These are phyloP conservation scores for Jaltomata sinuosa DNA, from an alignment of 257 asterid species.

Conservation along the genomic window DNA sequence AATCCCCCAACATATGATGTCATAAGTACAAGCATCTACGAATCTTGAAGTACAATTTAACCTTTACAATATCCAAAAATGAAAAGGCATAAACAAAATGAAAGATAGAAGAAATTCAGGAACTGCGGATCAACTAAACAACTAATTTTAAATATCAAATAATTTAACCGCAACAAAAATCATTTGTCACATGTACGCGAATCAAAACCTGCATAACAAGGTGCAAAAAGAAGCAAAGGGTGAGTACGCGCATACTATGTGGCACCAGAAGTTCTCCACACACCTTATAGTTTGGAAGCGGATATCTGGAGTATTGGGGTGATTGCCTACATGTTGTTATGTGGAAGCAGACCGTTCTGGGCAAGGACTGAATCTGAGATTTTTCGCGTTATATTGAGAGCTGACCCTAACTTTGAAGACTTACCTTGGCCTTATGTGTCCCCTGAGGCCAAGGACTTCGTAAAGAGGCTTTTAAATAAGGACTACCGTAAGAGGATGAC, in stretches of 20 bases:
- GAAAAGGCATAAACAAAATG: too few species aligned
- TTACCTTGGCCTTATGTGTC: slow-evolving; percentile 94
- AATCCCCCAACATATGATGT: too few species aligned
- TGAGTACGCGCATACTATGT: slow-evolving; percentile 98
- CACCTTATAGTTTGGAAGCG: slow-evolving; percentile 90
- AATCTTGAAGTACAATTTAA: too few species aligned
- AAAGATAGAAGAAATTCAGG: too few species aligned
- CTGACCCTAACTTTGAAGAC: slow-evolving; percentile 90
- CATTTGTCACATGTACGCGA: too few species aligned
- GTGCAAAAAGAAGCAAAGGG: too few species aligned
- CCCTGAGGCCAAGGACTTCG: slow-evolving; percentile 78
- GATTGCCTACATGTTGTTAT: slow-evolving; percentile 74
- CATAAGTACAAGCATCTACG: too few species aligned
- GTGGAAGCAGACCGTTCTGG: slow-evolving; percentile 99
- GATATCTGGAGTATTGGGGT: slow-evolving; percentile 99
- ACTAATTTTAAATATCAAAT: too few species aligned
- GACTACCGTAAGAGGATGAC: slow-evolving; percentile 96
- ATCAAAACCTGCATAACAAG: too few species aligned
- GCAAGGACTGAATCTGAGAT: slow-evolving; percentile 96
- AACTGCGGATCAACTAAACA: too few species aligned
- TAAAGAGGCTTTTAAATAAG: slow-evolving; percentile 78
- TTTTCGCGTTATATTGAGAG: slow-evolving; percentile 87
- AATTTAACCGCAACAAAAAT: too few species aligned
- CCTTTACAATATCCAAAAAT: too few species aligned
- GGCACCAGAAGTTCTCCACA: slow-evolving; percentile 97